Percentiles rank a stretch among this genome's conserved stretches.
Evolutionary conservation across 2,329 filamentous ascomycete species (phyloP).

Genomic region (Whalleya microplaca): DNA sequence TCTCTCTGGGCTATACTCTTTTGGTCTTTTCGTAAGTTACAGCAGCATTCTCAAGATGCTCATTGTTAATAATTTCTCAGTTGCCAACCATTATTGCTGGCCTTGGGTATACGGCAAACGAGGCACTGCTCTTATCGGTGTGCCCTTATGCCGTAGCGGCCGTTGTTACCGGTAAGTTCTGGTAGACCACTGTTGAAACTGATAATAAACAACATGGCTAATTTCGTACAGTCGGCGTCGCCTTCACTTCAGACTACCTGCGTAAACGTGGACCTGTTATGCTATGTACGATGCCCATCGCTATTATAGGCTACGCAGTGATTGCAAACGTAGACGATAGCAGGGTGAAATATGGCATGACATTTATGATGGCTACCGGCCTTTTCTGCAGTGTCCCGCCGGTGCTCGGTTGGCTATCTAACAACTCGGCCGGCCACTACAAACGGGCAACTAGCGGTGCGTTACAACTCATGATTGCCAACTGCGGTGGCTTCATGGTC

Average conservation of each 20-base stretch:
- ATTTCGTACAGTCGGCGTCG: constrained; percentile 47
- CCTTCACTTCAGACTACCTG: constrained; percentile 63
- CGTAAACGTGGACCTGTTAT: constrained; percentile 64
- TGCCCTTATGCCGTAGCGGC: constrained; percentile 66
- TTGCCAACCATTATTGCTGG: constrained; percentile 67
- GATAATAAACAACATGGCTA: neutral
- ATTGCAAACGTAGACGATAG: constrained; percentile 62
- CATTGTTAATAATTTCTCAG: constrained; percentile 36
- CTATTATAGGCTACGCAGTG: constrained; percentile 67
- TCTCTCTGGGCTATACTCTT: constrained; percentile 61
- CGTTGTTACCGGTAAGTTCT: constrained; percentile 51
- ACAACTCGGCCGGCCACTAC: constrained; percentile 71
- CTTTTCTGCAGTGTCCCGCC: constrained; percentile 66
- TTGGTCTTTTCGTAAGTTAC: constrained; percentile 62
- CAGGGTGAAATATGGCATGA: constrained; percentile 65
- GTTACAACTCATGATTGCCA: constrained; percentile 68
- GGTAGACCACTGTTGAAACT: neutral
- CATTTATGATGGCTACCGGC: constrained; percentile 68
- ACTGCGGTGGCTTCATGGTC: constrained; percentile 69
- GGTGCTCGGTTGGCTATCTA: constrained; percentile 68
- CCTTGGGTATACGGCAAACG: constrained; percentile 57
- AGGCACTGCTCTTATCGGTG: constrained; percentile 66
- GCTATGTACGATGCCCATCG: constrained; percentile 64
- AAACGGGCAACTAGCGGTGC: constrained; percentile 70
- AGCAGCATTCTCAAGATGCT: neutral